These are phyloP conservation scores for Keithomyces neogunnii DNA, from an alignment of 2,329 filamentous ascomycete genomes.

Conservation along the genomic window DNA sequence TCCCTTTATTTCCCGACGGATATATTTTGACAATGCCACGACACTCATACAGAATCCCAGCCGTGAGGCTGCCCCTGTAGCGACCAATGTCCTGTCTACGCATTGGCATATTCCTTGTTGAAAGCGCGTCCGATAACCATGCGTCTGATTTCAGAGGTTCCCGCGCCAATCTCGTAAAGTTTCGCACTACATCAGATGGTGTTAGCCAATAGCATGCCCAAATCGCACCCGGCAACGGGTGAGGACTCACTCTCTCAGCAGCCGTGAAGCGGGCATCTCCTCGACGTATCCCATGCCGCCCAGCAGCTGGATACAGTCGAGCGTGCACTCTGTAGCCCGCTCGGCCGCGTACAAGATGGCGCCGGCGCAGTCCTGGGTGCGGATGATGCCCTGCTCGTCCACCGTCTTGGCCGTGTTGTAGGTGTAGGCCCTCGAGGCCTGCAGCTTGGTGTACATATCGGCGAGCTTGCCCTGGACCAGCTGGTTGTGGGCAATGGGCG, in stretches of 20 bases:
- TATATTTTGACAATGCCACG: too few species aligned
- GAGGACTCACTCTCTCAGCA: slow-evolving; percentile 58
- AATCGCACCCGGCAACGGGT: not conserved
- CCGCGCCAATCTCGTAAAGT: slow-evolving; percentile 94
- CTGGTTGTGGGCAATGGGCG: slow-evolving; percentile 84
- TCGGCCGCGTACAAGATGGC: slow-evolving; percentile 92
- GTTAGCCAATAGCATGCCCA: slow-evolving; percentile 18
- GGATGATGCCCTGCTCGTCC: slow-evolving; percentile 65
- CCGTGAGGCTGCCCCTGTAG: too few species aligned
- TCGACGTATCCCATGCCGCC: slow-evolving; percentile 96
- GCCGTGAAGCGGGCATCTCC: slow-evolving; percentile 81
- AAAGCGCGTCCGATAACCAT: slow-evolving; percentile 93
- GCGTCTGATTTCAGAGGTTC: slow-evolving; percentile 85
- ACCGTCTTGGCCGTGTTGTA: slow-evolving; percentile 73
- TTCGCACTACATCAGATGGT: slow-evolving; percentile 41
- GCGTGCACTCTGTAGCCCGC: slow-evolving; percentile 73
- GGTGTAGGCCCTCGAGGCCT: slow-evolving; percentile 78
- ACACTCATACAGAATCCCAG: too few species aligned
- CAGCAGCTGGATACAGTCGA: slow-evolving; percentile 86
- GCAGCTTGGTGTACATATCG: slow-evolving; percentile 95
- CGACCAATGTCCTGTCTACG: slow-evolving; percentile 8
- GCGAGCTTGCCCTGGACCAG: slow-evolving; percentile 87
- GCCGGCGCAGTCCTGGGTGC: slow-evolving; percentile 88
- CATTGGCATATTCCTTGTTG: slow-evolving; percentile 67
- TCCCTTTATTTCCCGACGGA: not conserved